phyloP scores from a whole-genome alignment of 495 filamentous ascomycete genomes.

The Xylaria longipes region DNA sequence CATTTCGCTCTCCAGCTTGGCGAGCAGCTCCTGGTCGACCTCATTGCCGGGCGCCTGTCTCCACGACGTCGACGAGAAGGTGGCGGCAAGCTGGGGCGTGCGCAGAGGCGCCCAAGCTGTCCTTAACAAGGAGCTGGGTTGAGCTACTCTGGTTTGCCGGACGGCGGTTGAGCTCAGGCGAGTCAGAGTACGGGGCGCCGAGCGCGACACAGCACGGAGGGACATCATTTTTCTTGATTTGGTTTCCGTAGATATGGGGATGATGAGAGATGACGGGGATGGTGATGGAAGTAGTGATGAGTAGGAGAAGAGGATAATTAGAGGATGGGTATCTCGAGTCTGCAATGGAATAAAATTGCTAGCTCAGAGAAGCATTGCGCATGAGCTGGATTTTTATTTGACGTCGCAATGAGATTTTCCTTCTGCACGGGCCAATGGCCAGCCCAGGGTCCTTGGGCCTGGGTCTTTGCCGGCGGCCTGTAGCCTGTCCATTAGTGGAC shows the following conservation, averaged over 20 bases:
- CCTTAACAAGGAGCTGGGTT: conserved; percentile 42
- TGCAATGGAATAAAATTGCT: conserved; percentile 10
- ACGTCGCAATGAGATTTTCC: conserved; percentile 28
- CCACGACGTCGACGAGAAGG: conserved; percentile 74
- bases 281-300: conserved; percentile 7
- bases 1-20: conserved; percentile 81
- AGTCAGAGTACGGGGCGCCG: conserved; percentile 70
- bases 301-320: not conserved
- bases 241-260: not conserved
- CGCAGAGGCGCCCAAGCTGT: conserved; percentile 45
- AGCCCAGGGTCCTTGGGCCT: not conserved
- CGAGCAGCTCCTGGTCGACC: conserved; percentile 74
- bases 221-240: conserved; percentile 69
- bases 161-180: conserved; percentile 63
- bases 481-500: not conserved
- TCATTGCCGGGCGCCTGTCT: conserved; percentile 57
- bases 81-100: conserved; percentile 62
- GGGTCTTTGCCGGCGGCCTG: not conserved
- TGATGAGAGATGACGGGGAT: not conserved
- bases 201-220: conserved; percentile 71
- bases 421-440: conserved; percentile 29
- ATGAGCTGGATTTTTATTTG: conserved; percentile 33
- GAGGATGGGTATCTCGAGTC: conserved; percentile 20
- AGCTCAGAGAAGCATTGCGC: not conserved
- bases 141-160: conserved; percentile 52